Conservation (phyloP, 352 stramenopile species). For the Ophiocytium majus region DNA sequence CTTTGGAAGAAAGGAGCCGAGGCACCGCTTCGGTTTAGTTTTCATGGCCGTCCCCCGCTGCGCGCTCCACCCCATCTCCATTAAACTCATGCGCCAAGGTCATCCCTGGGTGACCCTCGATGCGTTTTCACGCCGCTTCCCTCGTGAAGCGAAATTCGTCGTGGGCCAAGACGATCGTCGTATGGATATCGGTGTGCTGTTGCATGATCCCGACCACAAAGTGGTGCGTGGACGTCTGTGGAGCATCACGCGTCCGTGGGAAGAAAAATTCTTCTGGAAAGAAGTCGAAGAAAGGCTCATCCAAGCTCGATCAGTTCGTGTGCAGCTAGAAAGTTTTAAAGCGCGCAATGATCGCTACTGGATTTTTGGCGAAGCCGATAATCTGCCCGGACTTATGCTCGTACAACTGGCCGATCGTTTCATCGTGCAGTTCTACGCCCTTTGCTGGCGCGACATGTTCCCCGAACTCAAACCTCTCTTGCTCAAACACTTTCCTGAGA, state of each 20-base stretch:
- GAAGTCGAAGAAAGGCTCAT: neutral
- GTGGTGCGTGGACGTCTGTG: neutral
- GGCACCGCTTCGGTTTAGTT: too few relatives aligned
- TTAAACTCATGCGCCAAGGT: conserved; percentile 10
- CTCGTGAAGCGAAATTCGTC: neutral
- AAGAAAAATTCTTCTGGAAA: too few relatives aligned
- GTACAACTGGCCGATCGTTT: neutral
- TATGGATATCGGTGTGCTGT: neutral
- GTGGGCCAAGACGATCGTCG: neutral
- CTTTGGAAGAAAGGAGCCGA: neutral
- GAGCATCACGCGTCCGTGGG: neutral
- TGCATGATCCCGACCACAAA: neutral
- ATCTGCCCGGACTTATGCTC: neutral
- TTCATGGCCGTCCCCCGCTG: neutral
- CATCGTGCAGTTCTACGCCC: neutral
- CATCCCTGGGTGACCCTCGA: conserved; percentile 2
- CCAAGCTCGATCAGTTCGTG: too few relatives aligned
- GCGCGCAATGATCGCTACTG: neutral
- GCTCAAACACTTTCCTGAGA: too few relatives aligned
- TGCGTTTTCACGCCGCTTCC: neutral
- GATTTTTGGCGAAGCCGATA: conserved; percentile 8
- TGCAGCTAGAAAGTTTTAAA: too few relatives aligned
- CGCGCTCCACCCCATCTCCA: neutral
- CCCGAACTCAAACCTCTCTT: conserved; percentile 1
- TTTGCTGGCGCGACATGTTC: neutral